Base-by-base conservation (phyloP, 345 rosid genomes). In the Boechera divaricarpa region DNA sequence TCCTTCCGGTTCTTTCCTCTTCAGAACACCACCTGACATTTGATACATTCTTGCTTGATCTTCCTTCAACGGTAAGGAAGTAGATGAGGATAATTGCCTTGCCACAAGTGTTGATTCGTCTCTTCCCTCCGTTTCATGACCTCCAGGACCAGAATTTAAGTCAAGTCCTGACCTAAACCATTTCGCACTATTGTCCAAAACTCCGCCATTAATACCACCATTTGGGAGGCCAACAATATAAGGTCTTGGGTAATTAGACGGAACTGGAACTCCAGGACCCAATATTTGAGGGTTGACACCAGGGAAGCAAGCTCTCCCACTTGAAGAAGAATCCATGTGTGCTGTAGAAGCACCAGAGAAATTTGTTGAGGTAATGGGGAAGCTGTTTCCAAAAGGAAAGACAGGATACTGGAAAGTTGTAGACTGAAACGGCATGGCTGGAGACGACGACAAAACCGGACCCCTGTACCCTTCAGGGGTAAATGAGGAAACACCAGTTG, bases 1-100 rank as follows among this genome's bases (percentile, higher is more conserved):
- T 10, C 94, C 97, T 6, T 91, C 98, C 4, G 96, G 96, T 61
- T 91, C 98, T 74, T 89, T 95, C 78, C 94, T 91, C 86, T 87
- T 95, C 41, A 85, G 76, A 54, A 78, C 35, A n/a, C 93, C 86
- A 56, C 90, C 85, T 7, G 88, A 64, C 68, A 85, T 69, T 57
- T 90, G 96, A 83, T 83, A 94, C 80, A 89, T 85, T 83, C 93
- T 87, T 62, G 88, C 79, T 73, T 86, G 92, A 65, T 91, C 97
- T 54, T 90, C 97, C 6, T 85, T 60, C 62, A 84, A 70, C 33
- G 84, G 81, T 73, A 86, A 91, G 3, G 93, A 74, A 78, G 81
- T 72, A 15, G 86, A 58, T 33, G 88, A 81, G 4, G 97, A 59
- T 5, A 83, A 79, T 57, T 86, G 93, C 76, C 93, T 87, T 6